Evolutionary conservation across 495 filamentous ascomycete genomes (phyloP), one percentile per base, ranked within the genome.

Genomic region (Aspergillus ostianus): DNA sequence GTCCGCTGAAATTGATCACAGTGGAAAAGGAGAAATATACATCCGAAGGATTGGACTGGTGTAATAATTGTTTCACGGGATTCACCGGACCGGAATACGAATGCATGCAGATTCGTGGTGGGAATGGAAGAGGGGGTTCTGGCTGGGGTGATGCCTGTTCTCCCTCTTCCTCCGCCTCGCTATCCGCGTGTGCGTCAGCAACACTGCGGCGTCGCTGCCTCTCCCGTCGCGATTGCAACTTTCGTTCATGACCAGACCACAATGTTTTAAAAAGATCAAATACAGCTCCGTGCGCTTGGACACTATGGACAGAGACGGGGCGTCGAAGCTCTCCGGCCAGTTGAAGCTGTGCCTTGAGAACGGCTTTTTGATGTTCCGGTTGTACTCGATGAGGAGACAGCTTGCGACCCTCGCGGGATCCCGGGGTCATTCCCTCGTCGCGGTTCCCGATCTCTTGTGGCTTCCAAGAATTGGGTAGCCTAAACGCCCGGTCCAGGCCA

Each of bases 81-180:
- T 94, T 87, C 20, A 83, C 73, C n/a, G 89, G 82, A 0, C 92
- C 95, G 32, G 90, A 92, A 69, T 90, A 98, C 0, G 92, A 97
- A 73, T 98, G 94, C 64, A 98, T 81, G 67, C 94, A 98, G 64
- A 98, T 87, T 32, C 93, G 84, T 2, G 93, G 92, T 9, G 94
- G 94, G 67, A 89, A 98, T 0, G 89, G 89, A 48, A 81, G 78
- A 46, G 80, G 76, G 12, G 59, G 64, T 29, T 55, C 32, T 56
- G 59, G 64, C 53, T 64, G 58, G 52, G 61, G 56, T 52, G 69
- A 77, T 65, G 75, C 10, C 8, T 59, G 48, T 44, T 60, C 20
- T 41, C 53, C 63, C 19, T 74, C 73, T 4, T 79, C 75, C 30
- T 70, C 67, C 2, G 64, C 67, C n/a, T 75, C 67, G 18, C 72